Base-by-base conservation (phyloP, 208 protist genomes). In the Acanthamoeba castellanii region DNA sequence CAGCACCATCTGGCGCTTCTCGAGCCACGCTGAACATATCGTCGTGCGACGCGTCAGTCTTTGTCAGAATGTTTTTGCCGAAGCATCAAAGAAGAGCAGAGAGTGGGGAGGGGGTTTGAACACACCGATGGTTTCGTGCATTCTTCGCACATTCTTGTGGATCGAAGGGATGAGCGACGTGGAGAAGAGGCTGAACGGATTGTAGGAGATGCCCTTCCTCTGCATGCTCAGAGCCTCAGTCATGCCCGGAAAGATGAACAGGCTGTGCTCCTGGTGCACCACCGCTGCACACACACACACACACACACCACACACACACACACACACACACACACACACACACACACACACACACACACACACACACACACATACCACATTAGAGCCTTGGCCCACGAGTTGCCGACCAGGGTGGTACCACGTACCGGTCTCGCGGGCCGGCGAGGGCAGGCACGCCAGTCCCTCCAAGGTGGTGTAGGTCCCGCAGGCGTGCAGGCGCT, bases 231-330 rank as follows among this genome's bases (percentile, higher is more conserved):
- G 18, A 3, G 72, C 72, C 14, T 81, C 72, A 0, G 72, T 81
- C 42, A 81, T 47, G 14, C 72, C 72, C 20, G 72, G 72, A 22
- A 81, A 81, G 72, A 81, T 34, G 72, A 47, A 81, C 72, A 81
- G 18, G 72, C 72, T 50, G 5, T 7, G 72, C 72, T 81, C 72
- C 22, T 81, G 72, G 42, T 81, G 72, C 42, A 18, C 7, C 72
- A 81, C 16, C 27, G 72, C 72, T 81, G 37, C 6, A 14, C n/a
- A n/a, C 52, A 59, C 14, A 2, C 52, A 59, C 1, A 20, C 50
- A 55, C 47, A 52, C 47, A 11, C 47, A 11, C 47, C n/a, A 32
- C 64, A 25, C 20, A 52, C 47, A n/a, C n/a, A n/a, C n/a, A n/a
- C n/a, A n/a, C n/a, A n/a, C n/a, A n/a, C n/a, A n/a, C n/a, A n/a